Percentiles rank a stretch among this genome's conserved stretches.
Conservation (phyloP, 805 yeast genomes). For the Yarrowia alimentaria region DNA sequence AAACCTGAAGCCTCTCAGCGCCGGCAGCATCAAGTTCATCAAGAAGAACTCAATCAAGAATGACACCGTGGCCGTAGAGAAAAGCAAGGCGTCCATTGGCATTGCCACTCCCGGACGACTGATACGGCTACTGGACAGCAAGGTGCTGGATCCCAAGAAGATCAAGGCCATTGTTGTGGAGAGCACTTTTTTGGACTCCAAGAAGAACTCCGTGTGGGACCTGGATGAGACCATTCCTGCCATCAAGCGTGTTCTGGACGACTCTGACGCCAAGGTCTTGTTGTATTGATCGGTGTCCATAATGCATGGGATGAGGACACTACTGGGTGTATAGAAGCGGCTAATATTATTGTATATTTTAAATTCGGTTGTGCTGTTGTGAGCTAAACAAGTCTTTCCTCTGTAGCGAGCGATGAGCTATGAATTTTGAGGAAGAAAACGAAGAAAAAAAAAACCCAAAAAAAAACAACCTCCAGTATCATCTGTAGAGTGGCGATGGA, state of each 20-base stretch:
- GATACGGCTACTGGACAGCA: conserved; percentile 47
- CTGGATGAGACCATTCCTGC: conserved; percentile 38
- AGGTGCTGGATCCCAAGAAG: conserved; percentile 45
- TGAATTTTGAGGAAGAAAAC: too few relatives aligned
- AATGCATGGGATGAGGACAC: too few relatives aligned
- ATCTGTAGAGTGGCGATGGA: background rate
- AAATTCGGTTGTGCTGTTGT: too few relatives aligned
- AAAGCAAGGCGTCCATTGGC: conserved; percentile 43
- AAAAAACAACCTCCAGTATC: too few relatives aligned
- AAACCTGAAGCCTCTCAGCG: conserved; percentile 48
- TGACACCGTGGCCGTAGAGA: conserved; percentile 50
- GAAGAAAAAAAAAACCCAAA: too few relatives aligned
- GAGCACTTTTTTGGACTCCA: conserved; percentile 58
- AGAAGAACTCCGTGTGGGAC: conserved; percentile 62
- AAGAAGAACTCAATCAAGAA: conserved; percentile 69
- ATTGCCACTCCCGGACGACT: conserved; percentile 66
- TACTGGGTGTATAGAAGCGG: too few relatives aligned
- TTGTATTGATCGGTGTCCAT: too few relatives aligned
- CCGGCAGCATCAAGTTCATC: conserved; percentile 66
- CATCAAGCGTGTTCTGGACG: conserved; percentile 31
- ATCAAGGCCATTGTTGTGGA: conserved; percentile 60
- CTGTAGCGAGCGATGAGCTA: too few relatives aligned
- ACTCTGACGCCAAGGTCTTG: conserved; percentile 22
- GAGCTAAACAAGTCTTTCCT: too few relatives aligned
- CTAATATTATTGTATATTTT: too few relatives aligned